phyloP scores from a whole-genome alignment of 2,329 filamentous ascomycete genomes.

The Ciborinia camelliae region DNA sequence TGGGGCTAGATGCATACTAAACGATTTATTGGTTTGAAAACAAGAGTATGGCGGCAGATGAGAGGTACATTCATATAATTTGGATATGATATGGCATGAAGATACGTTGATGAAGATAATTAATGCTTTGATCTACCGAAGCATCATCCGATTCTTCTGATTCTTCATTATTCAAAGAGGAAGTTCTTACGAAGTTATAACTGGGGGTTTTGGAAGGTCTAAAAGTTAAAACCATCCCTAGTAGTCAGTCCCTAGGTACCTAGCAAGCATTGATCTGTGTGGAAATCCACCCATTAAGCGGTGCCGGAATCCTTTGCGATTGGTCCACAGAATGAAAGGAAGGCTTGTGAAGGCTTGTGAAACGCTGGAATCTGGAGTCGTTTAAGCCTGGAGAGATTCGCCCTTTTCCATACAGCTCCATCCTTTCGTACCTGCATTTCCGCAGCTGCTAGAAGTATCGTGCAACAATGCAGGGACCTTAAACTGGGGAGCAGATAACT shows the following conservation, averaged over 20 bases:
- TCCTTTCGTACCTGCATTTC: conserved; percentile 7
- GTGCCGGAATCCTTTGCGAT: not conserved
- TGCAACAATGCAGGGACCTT: not conserved
- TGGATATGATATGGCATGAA: not conserved
- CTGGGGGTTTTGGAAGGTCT: too few relatives aligned
- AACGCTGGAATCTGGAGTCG: too few relatives aligned
- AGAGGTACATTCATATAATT: not conserved
- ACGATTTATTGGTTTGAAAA: not conserved
- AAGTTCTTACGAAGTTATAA: not conserved
- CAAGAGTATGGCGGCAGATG: not conserved
- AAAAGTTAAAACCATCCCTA: too few relatives aligned
- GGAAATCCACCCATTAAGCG: not conserved
- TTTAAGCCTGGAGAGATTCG: too few relatives aligned
- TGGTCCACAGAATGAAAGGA: not conserved
- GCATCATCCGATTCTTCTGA: too few relatives aligned
- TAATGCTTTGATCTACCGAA: not conserved
- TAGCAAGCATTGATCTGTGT: conserved; percentile 1
- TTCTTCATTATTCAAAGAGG: not conserved
- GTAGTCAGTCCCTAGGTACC: too few relatives aligned
- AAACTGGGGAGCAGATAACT: not conserved
- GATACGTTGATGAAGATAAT: not conserved
- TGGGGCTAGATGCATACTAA: too few relatives aligned
- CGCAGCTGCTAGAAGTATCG: not conserved
- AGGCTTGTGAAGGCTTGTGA: not conserved
- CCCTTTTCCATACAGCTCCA: too few relatives aligned